Evolutionary conservation across 495 filamentous ascomycete species (phyloP).

Genomic region (Arthonia radiata): DNA sequence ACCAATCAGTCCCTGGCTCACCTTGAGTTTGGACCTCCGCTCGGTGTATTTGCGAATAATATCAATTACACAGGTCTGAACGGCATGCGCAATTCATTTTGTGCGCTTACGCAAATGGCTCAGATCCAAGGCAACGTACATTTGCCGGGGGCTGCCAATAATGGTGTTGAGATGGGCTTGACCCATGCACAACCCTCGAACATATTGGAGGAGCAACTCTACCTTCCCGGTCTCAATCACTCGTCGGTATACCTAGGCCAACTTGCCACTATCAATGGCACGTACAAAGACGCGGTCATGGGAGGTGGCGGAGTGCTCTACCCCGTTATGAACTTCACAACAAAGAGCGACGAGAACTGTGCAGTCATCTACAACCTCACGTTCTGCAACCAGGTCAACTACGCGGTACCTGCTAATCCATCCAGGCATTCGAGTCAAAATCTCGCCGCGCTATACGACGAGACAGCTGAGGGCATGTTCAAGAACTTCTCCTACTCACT

Average conservation of each 20-base stretch:
- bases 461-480: constrained; percentile 10
- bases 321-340: constrained; percentile 37
- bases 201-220: constrained; percentile 82
- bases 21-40: constrained; percentile 30
- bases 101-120: constrained; percentile 37
- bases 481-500: constrained; percentile 58
- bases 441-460: constrained; percentile 21
- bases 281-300: constrained; percentile 25
- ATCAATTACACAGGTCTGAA: constrained; percentile 27
- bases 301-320: constrained; percentile 53
- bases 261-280: constrained; percentile 37
- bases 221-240: constrained; percentile 43
- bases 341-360: constrained; percentile 57
- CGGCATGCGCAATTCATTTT: constrained; percentile 58
- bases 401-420: constrained; percentile 68
- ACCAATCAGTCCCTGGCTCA: constrained; percentile 21
- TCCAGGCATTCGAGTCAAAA: constrained; percentile 4
- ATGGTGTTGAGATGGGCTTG: constrained; percentile 33
- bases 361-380: constrained; percentile 56
- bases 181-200: constrained; percentile 27
- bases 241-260: constrained; percentile 46
- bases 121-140: no score
- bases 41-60: constrained; percentile 56
- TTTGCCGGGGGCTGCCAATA: no score
- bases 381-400: constrained; percentile 69